Evolutionary conservation across 1,284 basidiomycete genomes (phyloP).

Genomic region (Schizophyllum commune): DNA sequence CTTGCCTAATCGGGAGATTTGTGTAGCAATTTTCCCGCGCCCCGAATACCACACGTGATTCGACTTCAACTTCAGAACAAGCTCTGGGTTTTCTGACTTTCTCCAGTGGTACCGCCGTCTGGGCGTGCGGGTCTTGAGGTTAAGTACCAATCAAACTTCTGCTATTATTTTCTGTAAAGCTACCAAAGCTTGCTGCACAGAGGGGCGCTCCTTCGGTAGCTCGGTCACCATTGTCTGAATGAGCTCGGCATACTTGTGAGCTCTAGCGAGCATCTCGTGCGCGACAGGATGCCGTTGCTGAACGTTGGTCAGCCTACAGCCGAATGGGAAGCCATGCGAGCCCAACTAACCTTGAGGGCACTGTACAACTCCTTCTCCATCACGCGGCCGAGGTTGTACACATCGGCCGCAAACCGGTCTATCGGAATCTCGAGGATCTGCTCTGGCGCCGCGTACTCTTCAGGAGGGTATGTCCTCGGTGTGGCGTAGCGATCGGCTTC

Average conservation of each 20-base stretch:
- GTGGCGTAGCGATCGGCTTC: background rate
- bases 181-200: background rate
- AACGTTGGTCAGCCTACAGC: too few relatives aligned
- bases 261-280: background rate
- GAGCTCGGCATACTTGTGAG: background rate
- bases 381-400: background rate
- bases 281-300: background rate
- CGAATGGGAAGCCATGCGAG: too few relatives aligned
- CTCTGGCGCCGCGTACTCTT: background rate
- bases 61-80: background rate
- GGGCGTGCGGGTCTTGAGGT: too few relatives aligned
- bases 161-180: background rate
- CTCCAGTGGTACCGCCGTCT: too few relatives aligned
- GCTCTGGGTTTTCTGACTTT: too few relatives aligned
- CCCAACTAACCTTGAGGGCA: background rate
- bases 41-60: background rate
- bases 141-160: too few relatives aligned
- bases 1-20: background rate
- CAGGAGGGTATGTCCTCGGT: background rate
- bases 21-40: background rate
- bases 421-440: background rate
- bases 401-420: background rate
- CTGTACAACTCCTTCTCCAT: background rate
- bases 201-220: background rate
- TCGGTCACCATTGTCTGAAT: background rate